Base-by-base conservation (phyloP, 1,139 yeast species). In the Kurtzmaniella natalensis region DNA sequence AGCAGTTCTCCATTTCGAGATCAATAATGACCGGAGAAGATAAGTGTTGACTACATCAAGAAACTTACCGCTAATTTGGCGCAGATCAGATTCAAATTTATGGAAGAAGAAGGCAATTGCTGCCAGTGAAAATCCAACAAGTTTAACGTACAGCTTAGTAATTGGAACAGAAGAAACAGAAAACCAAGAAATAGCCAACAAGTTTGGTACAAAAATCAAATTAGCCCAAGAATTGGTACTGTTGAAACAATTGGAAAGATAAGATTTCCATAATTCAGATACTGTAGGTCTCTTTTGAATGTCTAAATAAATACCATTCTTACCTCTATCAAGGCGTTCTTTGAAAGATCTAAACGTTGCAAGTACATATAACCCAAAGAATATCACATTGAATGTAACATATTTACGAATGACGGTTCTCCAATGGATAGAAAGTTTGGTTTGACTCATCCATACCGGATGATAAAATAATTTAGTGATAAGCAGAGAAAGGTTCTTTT, bases 391-490 rank as follows among this genome's bases (percentile, higher is more conserved):
- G 38, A 62, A 70, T 2, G 42, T 28, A 13, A 50, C 26, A 38
- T 67, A 68, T 25, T 50, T 51, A 28, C 40, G 41, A 4, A 54
- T 27, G 19, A 67, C 43, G 3, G 61, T 57, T 5, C 18, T 25
- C 30, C 29, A 28, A 11, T 19, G 19, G 3, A 28, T 10, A 9
- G 42, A 10, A 63, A 68, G 62, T 27, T 60, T 52, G 21, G 65
- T 31, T n/a, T 53, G 68, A 40, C 66, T 65, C 37, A 57, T 58
- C 74, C 74, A 68, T 31, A 68, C 64, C 2, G 73, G 73, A 37
- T 65, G 63, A 37, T 68, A 50, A 10, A 65, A 47, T 29, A 55
- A 41, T 3, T 51, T 37, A 37, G 63, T 66, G 27, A 67, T 55
- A 21, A 50, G 45, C n/a, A 56, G 43, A 4, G 69, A 57, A 24